These are phyloP conservation scores for Fraxinus floribunda DNA, from an alignment of 305 asterid genomes.

Conservation along the genomic window DNA sequence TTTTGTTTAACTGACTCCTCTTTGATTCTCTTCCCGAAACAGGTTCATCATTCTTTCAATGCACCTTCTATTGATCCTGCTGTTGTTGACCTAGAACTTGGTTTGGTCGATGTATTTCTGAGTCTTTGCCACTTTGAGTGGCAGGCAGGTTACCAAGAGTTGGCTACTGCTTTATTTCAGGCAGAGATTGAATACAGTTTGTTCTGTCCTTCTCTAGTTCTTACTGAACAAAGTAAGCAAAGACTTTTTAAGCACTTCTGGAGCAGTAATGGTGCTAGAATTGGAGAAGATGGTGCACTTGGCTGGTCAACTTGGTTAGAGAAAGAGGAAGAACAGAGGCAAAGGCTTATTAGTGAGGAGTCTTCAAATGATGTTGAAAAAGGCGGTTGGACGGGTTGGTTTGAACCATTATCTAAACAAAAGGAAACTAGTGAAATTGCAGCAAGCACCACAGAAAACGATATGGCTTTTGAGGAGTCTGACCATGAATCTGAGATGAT, in stretches of 20 bases:
- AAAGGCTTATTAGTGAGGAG: conserved; percentile 61
- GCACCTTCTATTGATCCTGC: conserved; percentile 48
- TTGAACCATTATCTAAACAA: conserved; percentile 55
- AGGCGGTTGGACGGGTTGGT: conserved; percentile 99
- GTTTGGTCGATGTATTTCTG: conserved; percentile 73
- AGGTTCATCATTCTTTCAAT: conserved; percentile 54
- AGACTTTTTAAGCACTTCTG: conserved; percentile 92
- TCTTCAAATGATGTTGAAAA: conserved; percentile 52
- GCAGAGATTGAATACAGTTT: conserved; percentile 85
- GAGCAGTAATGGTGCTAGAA: conserved; percentile 86
- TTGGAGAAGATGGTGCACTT: conserved; percentile 94
- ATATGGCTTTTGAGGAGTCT: conserved; percentile 47
- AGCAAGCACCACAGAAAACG: conserved; percentile 38
- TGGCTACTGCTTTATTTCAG: conserved; percentile 94
- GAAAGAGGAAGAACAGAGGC: conserved; percentile 92
- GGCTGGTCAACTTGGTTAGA: conserved; percentile 96
- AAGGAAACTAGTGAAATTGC: conserved; percentile 42
- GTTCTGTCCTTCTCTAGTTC: conserved; percentile 78
- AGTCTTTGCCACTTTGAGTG: conserved; percentile 91
- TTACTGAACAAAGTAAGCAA: conserved; percentile 79
- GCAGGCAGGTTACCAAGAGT: conserved; percentile 94
- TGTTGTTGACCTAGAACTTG: conserved; percentile 64
- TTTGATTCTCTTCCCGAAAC: conserved; percentile 33
- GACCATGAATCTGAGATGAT: conserved; percentile 50
- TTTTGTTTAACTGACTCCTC: conserved; percentile 14